Percentiles rank a stretch among this genome's conserved stretches.
phyloP scores from a whole-genome alignment of 2,329 filamentous ascomycete genomes.

The Cadophora sp. region DNA sequence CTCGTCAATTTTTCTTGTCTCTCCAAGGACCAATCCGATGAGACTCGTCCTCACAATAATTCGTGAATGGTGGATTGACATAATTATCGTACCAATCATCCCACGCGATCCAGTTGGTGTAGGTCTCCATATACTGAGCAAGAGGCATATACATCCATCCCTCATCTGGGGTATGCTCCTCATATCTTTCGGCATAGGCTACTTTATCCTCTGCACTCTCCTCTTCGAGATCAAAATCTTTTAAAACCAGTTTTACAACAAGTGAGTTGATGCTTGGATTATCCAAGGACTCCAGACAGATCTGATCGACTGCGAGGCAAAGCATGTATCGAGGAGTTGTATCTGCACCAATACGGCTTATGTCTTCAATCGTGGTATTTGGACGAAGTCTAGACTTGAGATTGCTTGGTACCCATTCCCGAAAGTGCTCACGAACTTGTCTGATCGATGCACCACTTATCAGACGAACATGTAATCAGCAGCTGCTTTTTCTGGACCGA shows the following conservation, averaged over 20 bases:
- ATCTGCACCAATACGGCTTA: background rate
- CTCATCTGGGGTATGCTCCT: background rate
- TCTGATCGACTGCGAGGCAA: background rate
- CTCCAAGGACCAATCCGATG: background rate
- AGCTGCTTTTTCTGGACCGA: background rate
- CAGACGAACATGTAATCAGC: background rate
- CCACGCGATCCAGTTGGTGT: background rate
- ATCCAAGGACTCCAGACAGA: background rate
- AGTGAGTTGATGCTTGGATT: background rate
- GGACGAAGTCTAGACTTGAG: background rate
- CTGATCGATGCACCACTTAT: background rate
- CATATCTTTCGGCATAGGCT: background rate
- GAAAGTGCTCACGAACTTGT: background rate
- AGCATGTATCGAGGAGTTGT: background rate
- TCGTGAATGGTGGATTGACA: background rate
- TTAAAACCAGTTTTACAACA: background rate
- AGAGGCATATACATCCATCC: background rate
- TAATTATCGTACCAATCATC: background rate
- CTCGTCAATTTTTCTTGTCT: background rate
- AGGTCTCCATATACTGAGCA: background rate
- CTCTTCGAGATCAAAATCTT: background rate
- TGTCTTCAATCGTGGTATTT: background rate
- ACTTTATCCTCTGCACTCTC: background rate
- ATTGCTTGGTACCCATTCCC: background rate
- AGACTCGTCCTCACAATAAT: background rate